Evolutionary conservation across 208 protist genomes (phyloP), one percentile per base, ranked within the genome.

Genomic region (Acanthamoeba lenticulata): DNA sequence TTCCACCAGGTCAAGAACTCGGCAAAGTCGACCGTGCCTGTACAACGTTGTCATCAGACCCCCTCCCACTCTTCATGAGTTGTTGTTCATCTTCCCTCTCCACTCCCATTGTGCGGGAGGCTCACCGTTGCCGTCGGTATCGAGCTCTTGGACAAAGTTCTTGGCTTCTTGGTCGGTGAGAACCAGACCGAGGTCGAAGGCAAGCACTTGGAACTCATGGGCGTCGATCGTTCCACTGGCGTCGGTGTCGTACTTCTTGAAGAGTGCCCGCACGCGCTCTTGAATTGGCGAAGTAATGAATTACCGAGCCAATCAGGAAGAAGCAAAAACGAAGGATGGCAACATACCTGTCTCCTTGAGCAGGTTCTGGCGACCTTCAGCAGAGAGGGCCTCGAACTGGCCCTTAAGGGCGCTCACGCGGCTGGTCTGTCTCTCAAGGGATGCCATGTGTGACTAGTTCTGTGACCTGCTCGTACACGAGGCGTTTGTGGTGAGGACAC

Each of bases 231-330:
- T 38, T 1, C 74, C 74, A 38, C 74, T 85, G 34, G 21, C 74
- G 24, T 85, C 42, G 74, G 74, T 85, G 74, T 85, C 74, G 42
- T 55, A 85, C 74, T 85, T 85, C 19, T 44, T 52, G 42, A 85
- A 85, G 19, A 85, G 40, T 4, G 15, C 65, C 65, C 27, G 9
- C 19, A 74, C 65, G n/a, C 36, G n/a, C n/a, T 74, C 65, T 74
- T 57, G 2, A 3, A 21, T 21, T 21, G 52, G 52, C 52, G 52
- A 52, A 5, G 52, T 21, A 2, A 21, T 1, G 17, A 21, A 57
- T 21, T 11, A 21, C 52, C 2, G 15, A 57, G n/a, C n/a, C 52
- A 21, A 24, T 4, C 2, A 57, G 27, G 52, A 57, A 5, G 45
- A 52, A 52, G 45, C 5, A 52, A 5, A 15, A 5, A 52, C 9